Conservation (phyloP, 306 rosid species). For the Castanospermum australe region DNA sequence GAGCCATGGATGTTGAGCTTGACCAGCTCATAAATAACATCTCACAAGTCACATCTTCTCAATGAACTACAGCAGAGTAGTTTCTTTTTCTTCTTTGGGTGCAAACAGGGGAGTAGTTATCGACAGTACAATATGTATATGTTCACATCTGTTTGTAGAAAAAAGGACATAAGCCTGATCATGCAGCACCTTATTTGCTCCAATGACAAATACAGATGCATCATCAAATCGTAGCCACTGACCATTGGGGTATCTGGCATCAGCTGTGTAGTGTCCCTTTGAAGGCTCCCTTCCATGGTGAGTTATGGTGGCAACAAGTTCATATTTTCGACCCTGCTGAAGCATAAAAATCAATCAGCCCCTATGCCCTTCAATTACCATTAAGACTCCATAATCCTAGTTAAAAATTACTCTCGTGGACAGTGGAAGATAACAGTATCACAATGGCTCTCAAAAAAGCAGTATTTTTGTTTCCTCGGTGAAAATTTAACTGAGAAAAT, state of each 20-base stretch:
- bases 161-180: conserved; percentile 91
- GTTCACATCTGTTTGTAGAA: conserved; percentile 68
- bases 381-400: neutral
- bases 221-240: conserved; percentile 91
- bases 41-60: conserved; percentile 13
- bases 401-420: neutral
- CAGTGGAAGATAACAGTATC: neutral
- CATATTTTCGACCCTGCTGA: conserved; percentile 50
- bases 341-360: neutral
- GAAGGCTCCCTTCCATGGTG: conserved; percentile 73
- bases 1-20: neutral
- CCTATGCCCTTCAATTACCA: neutral
- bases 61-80: neutral
- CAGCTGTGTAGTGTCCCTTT: conserved; percentile 70
- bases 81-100: neutral
- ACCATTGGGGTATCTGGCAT: conserved; percentile 41
- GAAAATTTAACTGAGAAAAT: no score
- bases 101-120: neutral
- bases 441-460: neutral
- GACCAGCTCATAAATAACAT: conserved; percentile 24
- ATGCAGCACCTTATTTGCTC: conserved; percentile 61
- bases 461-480: neutral
- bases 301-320: conserved; percentile 61
- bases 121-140: neutral
- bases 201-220: conserved; percentile 49